Evolutionary conservation across 805 yeast genomes (phyloP), one percentile per base, ranked within the genome.

Genomic region (Kazachstania viticola): DNA sequence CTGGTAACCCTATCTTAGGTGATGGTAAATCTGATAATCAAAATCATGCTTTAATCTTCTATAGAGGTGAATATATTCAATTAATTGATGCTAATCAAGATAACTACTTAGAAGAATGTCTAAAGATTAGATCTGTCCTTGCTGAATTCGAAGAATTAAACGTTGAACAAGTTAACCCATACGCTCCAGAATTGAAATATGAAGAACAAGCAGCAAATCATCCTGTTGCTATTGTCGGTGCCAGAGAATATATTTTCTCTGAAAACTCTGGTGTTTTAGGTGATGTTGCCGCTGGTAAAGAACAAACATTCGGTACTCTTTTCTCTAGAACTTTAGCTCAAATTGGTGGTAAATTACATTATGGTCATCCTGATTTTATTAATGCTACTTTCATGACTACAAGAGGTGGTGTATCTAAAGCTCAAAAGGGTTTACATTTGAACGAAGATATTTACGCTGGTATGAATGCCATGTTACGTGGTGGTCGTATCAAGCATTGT

Each of bases 381-480:
- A 79, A 80, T 48, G 69, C 76, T 29, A 67, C 75, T 31, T 80
- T 64, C 50, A 80, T 80, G 88, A 75, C 75, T 27, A 80, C 93
- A 9, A 71, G 93, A 67, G 88, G 93, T 58, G 93, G 93, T 62
- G 75, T 80, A 33, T 79, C 91, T 9, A 80, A 80, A 52, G 88
- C 91, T 36, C 93, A 80, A 59, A 79, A 78, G 57, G 91, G 91
- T 41, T 65, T 80, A 46, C 91, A 80, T 61, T 67, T 80, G 60
- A 80, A 80, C 60, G 93, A 80, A 65, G 93, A 80, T 71, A 79
- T 80, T 46, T 80, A 79, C 49, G 91, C 91, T 44, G 93, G 91
- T 61, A 80, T 80, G 85, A 79, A 70, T 49, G 88, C 84, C 15
- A 45, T 79, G 44, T 65, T 76, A 43, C 73, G 93, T 62, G 93